Evolutionary conservation across 805 yeast species (phyloP), one percentile per base, ranked within the genome.

Genomic region (Lipomyces yamadae): DNA sequence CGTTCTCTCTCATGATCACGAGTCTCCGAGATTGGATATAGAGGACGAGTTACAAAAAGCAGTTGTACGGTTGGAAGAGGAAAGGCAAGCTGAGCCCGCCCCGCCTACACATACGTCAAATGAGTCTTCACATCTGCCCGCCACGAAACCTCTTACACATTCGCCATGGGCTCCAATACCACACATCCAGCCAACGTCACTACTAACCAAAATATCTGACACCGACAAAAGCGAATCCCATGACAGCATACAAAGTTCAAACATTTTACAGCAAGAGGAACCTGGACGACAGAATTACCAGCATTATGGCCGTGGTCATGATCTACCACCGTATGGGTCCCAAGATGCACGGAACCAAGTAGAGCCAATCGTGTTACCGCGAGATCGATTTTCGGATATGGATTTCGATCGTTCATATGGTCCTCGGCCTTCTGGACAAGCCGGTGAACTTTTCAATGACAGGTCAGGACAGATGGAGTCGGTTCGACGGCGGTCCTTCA

Each of bases 141-240:
- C 61, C 11, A 8, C 35, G 50, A 60, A 59, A 10, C 59, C 32
- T n/a, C 55, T 65, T 13, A 45, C 45, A 29, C 35, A 58, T 10
- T 68, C 71, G 18, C 71, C 72, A 5, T 69, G 72, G 72, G 72
- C 71, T 15, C 62, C 71, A 13, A 63, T 69, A 4, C 70, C 72
- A 1, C 64, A 60, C 15, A 63, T 58, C 11, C 61, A 61, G 34
- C 71, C 69, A 11, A 34, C 66, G n/a, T 62, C 69, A 18, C 55
- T 67, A 7, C 57, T 60, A 2, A 29, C 59, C 18, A 42, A 50
- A 4, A 54, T 65, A 24, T 35, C 67, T 2, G 61, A 55, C 39
- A 29, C 32, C 42, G 60, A 55, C 24, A 32, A 42, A 30, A 32
- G 42, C 35, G 59, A 63, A 39, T 18, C 15, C 18, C 64, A 56